Evolutionary conservation across 2,329 filamentous ascomycete genomes (phyloP).

Genomic region (Paracoccidioides brasiliensis): DNA sequence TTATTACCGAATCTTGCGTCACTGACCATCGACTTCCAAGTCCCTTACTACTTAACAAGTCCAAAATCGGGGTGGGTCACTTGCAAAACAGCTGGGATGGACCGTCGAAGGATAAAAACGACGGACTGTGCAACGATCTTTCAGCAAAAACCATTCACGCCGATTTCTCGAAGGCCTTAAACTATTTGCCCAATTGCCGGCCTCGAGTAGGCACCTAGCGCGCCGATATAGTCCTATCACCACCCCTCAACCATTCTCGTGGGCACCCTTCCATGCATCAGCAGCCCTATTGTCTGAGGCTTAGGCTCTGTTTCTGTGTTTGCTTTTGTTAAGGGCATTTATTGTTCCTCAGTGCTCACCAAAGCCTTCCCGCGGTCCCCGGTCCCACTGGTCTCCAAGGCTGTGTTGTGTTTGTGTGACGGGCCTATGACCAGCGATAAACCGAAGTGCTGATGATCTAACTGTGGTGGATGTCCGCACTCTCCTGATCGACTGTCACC

Average conservation of each 20-base stretch:
- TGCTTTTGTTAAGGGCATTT: not conserved
- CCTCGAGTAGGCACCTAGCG: not conserved
- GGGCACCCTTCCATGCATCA: conserved; percentile 5
- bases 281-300: conserved; percentile 7
- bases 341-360: conserved; percentile 3
- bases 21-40: not conserved
- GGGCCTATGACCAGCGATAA: conserved; percentile 2
- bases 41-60: not conserved
- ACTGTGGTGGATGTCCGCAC: not conserved
- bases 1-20: conserved; percentile 2
- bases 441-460: conserved; percentile 1
- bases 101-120: conserved; percentile 5
- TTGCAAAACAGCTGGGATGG: conserved; percentile 7
- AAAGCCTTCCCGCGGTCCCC: conserved; percentile 3
- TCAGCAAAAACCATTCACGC: conserved; percentile 3
- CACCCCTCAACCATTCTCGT: conserved; percentile 8
- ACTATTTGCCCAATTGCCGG: conserved; percentile 6
- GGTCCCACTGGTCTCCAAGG: conserved; percentile 7
- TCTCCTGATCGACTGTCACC: not conserved
- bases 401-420: conserved; percentile 5
- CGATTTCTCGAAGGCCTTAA: not conserved
- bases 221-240: conserved; percentile 2
- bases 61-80: not conserved
- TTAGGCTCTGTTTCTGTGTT: conserved; percentile 1
- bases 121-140: conserved; percentile 9